Evolutionary conservation across 345 rosid species (phyloP).

Genomic region (Ceriops decandra): DNA sequence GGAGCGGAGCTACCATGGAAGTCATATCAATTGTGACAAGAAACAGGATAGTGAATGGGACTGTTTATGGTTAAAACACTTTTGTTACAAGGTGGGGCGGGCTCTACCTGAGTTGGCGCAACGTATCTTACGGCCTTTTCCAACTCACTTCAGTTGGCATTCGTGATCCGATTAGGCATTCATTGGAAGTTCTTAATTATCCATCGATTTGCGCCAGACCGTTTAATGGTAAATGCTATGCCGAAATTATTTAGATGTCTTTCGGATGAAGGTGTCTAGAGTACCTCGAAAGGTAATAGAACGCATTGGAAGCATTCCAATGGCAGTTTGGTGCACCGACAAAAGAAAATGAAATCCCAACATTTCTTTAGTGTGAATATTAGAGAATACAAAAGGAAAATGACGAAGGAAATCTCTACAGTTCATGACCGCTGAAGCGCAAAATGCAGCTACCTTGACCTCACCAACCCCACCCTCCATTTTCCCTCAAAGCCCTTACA

Average conservation of each 20-base stretch:
- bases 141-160: background rate
- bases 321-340: conserved; percentile 19
- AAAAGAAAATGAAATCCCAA: conserved; percentile 33
- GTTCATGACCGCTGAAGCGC: conserved; percentile 18
- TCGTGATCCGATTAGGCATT: no score
- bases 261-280: background rate
- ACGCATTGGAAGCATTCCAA: conserved; percentile 8
- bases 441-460: background rate
- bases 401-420: conserved; percentile 19
- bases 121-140: background rate
- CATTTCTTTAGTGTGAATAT: conserved; percentile 25
- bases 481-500: background rate
- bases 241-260: no score
- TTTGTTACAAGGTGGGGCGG: no score
- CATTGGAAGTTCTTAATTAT: no score
- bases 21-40: conserved; percentile 59
- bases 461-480: background rate
- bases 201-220: no score
- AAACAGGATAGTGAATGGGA: conserved; percentile 54
- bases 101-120: no score
- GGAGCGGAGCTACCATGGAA: conserved; percentile 55
- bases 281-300: conserved; percentile 1
- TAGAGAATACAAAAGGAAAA: conserved; percentile 24
- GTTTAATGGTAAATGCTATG: no score
- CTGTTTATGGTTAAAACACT: conserved; percentile 38